Base-by-base conservation (phyloP, 805 yeast species). In the Nadsonia fulvescens region DNA sequence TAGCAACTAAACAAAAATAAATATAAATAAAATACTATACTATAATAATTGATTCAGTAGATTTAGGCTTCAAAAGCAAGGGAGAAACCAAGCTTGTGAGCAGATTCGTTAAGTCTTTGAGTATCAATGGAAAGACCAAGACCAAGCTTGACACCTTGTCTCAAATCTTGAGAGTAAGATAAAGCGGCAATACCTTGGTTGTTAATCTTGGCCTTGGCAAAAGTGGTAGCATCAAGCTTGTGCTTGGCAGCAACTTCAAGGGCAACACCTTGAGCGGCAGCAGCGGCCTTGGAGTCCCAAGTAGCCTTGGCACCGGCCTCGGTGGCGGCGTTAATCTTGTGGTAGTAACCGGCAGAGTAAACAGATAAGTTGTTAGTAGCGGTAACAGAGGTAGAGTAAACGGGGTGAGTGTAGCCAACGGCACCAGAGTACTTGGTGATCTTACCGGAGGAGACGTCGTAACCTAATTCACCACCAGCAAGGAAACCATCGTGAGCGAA, bases 281-380 rank as follows among this genome's bases (percentile, higher is more conserved):
- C 68, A 26, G 75, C 54, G 24, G 68, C 52, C 55, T 69, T 66
- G 37, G 93, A 71, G 63, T 82, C 93, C 71, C 86, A 79, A 40
- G 89, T 72, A 47, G 94, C 93, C 67, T 78, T 83, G 49, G 95
- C 93, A 63, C 95, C 98, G 46, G 82, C 93, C 69, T 89, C 94
- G 44, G 86, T 79, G 44, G 62, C 57, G 40, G 91, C 78, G 44
- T 82, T 69, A 37, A 89, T 92, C 58, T 69, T 76, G 74, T 89
- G 95, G 81, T 71, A 89, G 72, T 83, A 82, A 43, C 93, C 86
- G 44, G 94, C 94, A 36, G 92, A 64, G 66, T 76, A 78, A 44
- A 82, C 72, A 35, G 82, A 69, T 51, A 83, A 66, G 68, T 82
- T 78, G 63, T 73, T 67, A 51, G 79, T 65, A 45, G 89, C 81